Conservation (phyloP, 257 asterid genomes). For the Solanum chiquidenum region DNA sequence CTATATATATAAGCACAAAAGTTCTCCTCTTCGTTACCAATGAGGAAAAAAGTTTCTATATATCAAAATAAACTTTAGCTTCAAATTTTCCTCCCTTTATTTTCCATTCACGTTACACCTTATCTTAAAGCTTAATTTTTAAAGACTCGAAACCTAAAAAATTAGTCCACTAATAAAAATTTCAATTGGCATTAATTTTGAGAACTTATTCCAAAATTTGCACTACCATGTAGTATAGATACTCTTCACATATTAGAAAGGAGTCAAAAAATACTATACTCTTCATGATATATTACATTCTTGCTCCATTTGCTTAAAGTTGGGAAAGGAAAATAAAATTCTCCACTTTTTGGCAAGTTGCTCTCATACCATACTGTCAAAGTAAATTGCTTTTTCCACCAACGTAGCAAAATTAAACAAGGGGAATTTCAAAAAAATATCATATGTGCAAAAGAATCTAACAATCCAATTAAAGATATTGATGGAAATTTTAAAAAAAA, state of each 20-base stretch:
- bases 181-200: background rate
- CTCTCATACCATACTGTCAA: background rate
- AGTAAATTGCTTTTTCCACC: background rate
- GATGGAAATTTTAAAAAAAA: background rate
- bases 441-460: background rate
- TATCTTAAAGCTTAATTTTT: background rate
- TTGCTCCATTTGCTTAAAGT: constrained; percentile 11
- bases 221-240: background rate
- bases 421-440: background rate
- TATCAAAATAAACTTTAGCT: background rate
- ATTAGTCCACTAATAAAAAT: background rate
- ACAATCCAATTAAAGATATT: background rate
- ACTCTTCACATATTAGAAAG: background rate
- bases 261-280: background rate
- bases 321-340: background rate
- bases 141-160: background rate
- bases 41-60: too few relatives aligned
- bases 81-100: background rate
- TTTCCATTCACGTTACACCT: background rate
- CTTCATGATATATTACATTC: background rate
- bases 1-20: too few relatives aligned
- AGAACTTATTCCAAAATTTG: background rate
- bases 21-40: too few relatives aligned
- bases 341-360: background rate
- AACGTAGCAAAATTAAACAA: background rate